These are phyloP conservation scores for Trichophyton schoenleinii DNA, from an alignment of 2,329 filamentous ascomycete genomes.

Conservation along the genomic window DNA sequence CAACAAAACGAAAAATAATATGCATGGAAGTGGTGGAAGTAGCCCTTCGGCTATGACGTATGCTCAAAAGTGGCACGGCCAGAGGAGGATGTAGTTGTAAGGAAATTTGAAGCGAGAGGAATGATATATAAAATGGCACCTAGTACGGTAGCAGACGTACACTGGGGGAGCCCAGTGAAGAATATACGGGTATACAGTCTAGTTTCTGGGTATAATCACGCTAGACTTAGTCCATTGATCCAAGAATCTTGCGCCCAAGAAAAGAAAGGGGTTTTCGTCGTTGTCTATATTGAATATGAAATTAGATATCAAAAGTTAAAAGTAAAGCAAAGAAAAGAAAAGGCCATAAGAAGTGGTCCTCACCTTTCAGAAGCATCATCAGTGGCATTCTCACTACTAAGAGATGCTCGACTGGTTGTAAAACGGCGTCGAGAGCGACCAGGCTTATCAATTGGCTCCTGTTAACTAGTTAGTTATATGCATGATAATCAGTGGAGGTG, in stretches of 20 bases:
- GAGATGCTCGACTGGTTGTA: not conserved
- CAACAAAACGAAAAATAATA: not conserved
- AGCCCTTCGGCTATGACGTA: not conserved
- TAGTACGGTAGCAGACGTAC: not conserved
- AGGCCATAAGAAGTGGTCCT: not conserved
- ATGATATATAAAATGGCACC: not conserved
- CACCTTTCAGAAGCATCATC: not conserved
- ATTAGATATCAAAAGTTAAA: not conserved
- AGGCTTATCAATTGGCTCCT: not conserved
- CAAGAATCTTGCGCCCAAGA: constrained; percentile 27
- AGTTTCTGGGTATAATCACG: too few species aligned
- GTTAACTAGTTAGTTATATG: not conserved
- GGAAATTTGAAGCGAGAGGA: not conserved
- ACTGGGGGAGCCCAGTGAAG: too few species aligned
- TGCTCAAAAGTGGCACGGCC: not conserved
- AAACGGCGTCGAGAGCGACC: not conserved
- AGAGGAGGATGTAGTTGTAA: not conserved
- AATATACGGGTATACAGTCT: too few species aligned
- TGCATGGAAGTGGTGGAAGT: not conserved
- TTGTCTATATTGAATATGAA: not conserved
- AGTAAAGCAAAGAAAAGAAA: not conserved
- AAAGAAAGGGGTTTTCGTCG: constrained; percentile 22
- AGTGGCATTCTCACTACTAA: not conserved
- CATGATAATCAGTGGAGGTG: too few species aligned
- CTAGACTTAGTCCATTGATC: constrained; percentile 15